These are phyloP conservation scores for Corylus avellana DNA, from an alignment of 306 rosid genomes.

Conservation along the genomic window DNA sequence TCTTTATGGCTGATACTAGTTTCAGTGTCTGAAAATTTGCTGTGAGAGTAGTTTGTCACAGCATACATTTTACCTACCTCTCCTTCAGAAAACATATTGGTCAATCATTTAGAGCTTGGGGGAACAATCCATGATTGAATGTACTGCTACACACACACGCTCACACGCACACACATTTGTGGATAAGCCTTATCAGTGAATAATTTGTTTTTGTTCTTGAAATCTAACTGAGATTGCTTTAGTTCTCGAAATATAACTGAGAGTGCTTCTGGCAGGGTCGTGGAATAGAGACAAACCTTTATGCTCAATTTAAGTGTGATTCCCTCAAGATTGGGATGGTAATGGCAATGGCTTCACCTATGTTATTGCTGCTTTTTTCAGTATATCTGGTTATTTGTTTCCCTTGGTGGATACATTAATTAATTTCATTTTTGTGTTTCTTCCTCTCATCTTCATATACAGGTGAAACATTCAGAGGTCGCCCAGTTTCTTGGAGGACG, in stretches of 20 bases:
- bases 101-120: not conserved
- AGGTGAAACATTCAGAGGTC: slow-evolving; percentile 95
- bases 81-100: not conserved
- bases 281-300: slow-evolving; percentile 90
- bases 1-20: not conserved
- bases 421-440: not conserved
- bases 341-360: slow-evolving; percentile 27
- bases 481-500: slow-evolving; percentile 95
- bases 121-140: not conserved
- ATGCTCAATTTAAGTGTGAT: slow-evolving; percentile 90
- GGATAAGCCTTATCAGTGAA: not conserved
- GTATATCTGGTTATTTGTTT: slow-evolving; percentile 11
- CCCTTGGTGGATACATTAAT: slow-evolving; percentile 10
- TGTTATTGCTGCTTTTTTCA: not conserved
- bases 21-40: not conserved
- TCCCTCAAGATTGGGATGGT: slow-evolving; percentile 98
- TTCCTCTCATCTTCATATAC: slow-evolving; percentile 21
- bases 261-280: slow-evolving; percentile 71
- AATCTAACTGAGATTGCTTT: slow-evolving; percentile 20
- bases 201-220: not conserved
- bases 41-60: not conserved
- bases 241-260: slow-evolving; percentile 13
- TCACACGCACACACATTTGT: not conserved
- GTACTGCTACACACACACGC: not conserved
- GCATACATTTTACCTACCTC: not conserved